Evolutionary conservation across 306 rosid genomes (phyloP).

Genomic region (Dalbergia oliveri): DNA sequence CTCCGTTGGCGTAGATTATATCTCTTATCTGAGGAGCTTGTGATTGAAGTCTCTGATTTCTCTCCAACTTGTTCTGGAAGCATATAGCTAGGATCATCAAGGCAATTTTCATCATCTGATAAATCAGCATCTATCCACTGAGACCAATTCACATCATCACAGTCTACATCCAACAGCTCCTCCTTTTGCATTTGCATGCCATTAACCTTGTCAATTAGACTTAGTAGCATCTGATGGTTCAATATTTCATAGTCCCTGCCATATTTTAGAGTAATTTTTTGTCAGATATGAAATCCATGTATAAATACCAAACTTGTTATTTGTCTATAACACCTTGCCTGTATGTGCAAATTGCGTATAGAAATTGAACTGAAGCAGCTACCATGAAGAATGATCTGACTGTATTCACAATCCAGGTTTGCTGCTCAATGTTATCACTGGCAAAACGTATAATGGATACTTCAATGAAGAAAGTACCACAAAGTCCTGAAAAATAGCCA

Average conservation of each 20-base stretch:
- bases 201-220: constrained; percentile 61
- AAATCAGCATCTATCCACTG: constrained; percentile 70
- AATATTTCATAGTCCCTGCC: constrained; percentile 78
- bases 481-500: constrained; percentile 58
- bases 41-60: constrained; percentile 50
- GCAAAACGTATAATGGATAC: constrained; percentile 54
- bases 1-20: constrained; percentile 67
- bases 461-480: constrained; percentile 63
- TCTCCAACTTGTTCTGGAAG: constrained; percentile 64
- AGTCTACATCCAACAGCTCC: constrained; percentile 53
- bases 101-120: constrained; percentile 63
- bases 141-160: constrained; percentile 63
- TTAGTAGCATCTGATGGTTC: constrained; percentile 67
- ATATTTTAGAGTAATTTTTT: not conserved
- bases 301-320: not conserved
- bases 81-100: constrained; percentile 72
- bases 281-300: constrained; percentile 1
- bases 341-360: constrained; percentile 76
- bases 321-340: constrained; percentile 50
- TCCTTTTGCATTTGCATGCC: constrained; percentile 54
- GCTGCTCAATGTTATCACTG: constrained; percentile 52
- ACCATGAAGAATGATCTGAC: constrained; percentile 54
- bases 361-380: constrained; percentile 58
- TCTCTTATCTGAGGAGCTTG: constrained; percentile 41
- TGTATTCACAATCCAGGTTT: constrained; percentile 61